Percentiles rank a stretch among this genome's conserved stretches.
Conservation (phyloP, 1,139 yeast genomes). For the Protomyces pachydermus region DNA sequence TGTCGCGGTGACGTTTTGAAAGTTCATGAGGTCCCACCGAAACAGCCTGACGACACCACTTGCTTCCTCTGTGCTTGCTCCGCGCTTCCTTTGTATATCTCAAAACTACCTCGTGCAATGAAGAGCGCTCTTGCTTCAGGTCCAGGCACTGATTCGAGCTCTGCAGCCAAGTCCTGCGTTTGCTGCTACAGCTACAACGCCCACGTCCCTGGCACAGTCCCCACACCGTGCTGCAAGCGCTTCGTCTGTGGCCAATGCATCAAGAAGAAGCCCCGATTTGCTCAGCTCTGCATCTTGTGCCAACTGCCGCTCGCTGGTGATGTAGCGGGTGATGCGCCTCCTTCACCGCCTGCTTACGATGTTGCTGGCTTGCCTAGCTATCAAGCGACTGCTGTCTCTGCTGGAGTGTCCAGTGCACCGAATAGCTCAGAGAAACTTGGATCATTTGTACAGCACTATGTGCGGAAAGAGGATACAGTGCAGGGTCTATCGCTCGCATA, state of each 20-base stretch:
- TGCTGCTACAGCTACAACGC: constrained; percentile 15
- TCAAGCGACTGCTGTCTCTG: not conserved
- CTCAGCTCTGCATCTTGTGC: constrained; percentile 10
- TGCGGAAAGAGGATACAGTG: constrained; percentile 12
- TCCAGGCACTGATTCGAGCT: not conserved
- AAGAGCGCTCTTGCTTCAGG: no score
- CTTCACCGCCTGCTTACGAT: not conserved
- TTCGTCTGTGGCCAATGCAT: constrained; percentile 19
- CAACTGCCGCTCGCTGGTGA: constrained; percentile 17
- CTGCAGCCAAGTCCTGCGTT: constrained; percentile 8
- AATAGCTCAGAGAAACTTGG: not conserved
- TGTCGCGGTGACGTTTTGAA: no score
- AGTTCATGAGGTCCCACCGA: no score
- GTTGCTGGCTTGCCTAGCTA: constrained; percentile 3
- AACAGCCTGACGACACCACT: no score
- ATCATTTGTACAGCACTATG: constrained; percentile 18
- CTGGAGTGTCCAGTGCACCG: not conserved
- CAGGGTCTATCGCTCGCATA: constrained; percentile 2
- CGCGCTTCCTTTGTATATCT: no score
- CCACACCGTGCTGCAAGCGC: constrained; percentile 22
- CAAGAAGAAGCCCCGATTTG: constrained; percentile 1
- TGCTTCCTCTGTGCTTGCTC: no score
- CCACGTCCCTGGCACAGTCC: not conserved
- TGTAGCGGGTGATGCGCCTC: not conserved
- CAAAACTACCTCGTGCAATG: no score